Percentiles rank a stretch among this genome's conserved stretches.
Conservation (phyloP, 2,329 filamentous ascomycete genomes). For the Nothophoma quercina region DNA sequence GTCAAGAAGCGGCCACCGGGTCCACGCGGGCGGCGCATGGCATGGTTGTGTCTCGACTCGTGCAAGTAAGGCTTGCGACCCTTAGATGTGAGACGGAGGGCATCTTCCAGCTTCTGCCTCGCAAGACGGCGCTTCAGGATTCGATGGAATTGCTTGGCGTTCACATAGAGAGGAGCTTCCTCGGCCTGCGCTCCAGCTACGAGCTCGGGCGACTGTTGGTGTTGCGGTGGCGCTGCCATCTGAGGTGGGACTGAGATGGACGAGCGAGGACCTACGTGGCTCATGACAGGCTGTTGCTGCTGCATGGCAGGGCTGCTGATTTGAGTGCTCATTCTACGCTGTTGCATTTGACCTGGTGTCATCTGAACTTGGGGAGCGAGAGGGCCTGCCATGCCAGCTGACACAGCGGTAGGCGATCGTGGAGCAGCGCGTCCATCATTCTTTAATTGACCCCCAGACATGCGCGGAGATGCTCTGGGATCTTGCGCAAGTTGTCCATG, state of each 20-base stretch:
- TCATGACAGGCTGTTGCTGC: slow-evolving; percentile 78
- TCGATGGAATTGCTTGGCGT: slow-evolving; percentile 97
- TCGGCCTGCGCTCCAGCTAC: slow-evolving; percentile 72
- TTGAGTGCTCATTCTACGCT: slow-evolving; percentile 52
- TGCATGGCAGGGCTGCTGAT: slow-evolving; percentile 61
- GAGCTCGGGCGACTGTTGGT: slow-evolving; percentile 81
- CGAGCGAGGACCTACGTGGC: slow-evolving; percentile 65
- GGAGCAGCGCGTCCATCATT: slow-evolving; percentile 72
- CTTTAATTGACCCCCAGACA: slow-evolving; percentile 73
- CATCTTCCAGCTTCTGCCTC: slow-evolving; percentile 91
- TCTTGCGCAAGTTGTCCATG: slow-evolving; percentile 65
- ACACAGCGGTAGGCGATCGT: slow-evolving; percentile 78
- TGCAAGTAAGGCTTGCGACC: slow-evolving; percentile 96
- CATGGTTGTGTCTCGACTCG: slow-evolving; percentile 96
- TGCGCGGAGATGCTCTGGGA: slow-evolving; percentile 74
- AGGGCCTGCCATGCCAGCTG: slow-evolving; percentile 60
- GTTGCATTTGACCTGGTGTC: slow-evolving; percentile 45
- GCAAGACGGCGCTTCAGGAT: slow-evolving; percentile 95
- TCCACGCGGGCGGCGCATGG: slow-evolving; percentile 92
- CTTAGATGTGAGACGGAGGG: slow-evolving; percentile 89
- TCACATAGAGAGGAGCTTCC: slow-evolving; percentile 95
- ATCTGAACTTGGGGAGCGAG: slow-evolving; percentile 51
- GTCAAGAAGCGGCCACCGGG: slow-evolving; percentile 96
- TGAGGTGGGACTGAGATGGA: slow-evolving; percentile 57
- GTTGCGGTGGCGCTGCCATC: slow-evolving; percentile 69